These are phyloP conservation scores for Trichoderma sp. DNA, from an alignment of 2,329 filamentous ascomycete genomes.

Conservation along the genomic window DNA sequence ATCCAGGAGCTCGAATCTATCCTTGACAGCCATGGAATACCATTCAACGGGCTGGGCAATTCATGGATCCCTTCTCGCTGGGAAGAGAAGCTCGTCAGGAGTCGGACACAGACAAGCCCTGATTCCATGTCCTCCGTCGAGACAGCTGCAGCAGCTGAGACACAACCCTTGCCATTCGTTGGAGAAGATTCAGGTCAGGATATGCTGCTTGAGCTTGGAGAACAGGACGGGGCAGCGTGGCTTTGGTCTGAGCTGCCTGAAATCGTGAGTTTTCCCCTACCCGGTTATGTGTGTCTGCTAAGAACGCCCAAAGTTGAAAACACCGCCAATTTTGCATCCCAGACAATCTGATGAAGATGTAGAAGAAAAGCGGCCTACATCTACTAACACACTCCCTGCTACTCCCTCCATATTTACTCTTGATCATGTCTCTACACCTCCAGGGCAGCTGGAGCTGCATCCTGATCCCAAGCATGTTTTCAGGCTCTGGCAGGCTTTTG, in stretches of 20 bases:
- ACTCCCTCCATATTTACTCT: background rate
- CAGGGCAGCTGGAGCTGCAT: constrained; percentile 41
- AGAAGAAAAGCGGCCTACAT: background rate
- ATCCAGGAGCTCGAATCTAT: background rate
- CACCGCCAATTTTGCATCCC: background rate
- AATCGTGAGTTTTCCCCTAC: background rate
- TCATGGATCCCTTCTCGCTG: constrained; percentile 4
- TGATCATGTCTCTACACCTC: background rate
- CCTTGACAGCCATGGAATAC: constrained; percentile 5
- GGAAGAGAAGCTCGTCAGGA: background rate
- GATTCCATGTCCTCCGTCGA: background rate
- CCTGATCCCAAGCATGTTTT: constrained; percentile 65
- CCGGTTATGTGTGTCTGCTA: background rate
- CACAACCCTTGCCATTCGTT: background rate
- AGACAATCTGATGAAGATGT: background rate
- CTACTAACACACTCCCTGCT: background rate
- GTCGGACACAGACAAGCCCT: background rate
- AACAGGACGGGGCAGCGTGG: background rate
- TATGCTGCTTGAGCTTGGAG: background rate
- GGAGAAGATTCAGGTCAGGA: background rate
- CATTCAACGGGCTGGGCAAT: background rate
- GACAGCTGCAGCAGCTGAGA: background rate
- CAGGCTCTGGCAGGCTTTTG: constrained; percentile 69
- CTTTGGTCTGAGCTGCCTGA: constrained; percentile 1
- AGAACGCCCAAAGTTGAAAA: background rate